These are phyloP conservation scores for Zizania palustris DNA, from an alignment of 202 grass and related monocot species.

Conservation along the genomic window DNA sequence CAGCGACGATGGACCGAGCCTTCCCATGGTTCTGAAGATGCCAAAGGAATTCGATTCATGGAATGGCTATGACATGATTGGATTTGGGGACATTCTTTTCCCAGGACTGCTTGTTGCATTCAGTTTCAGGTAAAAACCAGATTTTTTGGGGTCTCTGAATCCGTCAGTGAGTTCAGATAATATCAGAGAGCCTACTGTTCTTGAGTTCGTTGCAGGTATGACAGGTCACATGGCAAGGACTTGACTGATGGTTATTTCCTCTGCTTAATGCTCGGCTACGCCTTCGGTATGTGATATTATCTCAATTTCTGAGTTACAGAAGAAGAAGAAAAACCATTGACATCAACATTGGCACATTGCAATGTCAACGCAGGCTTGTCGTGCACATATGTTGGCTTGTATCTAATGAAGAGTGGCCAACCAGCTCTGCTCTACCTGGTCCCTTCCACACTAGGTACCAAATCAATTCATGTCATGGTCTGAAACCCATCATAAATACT, in stretches of 20 bases:
- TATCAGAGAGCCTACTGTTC: neutral
- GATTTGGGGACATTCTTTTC: conserved; percentile 97
- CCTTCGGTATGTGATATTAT: conserved; percentile 60
- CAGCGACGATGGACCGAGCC: conserved; percentile 68
- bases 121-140: conserved; percentile 66
- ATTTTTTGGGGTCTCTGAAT: neutral
- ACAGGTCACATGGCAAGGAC: conserved; percentile 70
- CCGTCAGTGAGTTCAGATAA: neutral
- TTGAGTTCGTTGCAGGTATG: conserved; percentile 70
- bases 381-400: conserved; percentile 81
- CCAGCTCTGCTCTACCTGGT: conserved; percentile 94
- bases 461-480: neutral
- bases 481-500: no score
- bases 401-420: conserved; percentile 89
- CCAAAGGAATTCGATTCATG: conserved; percentile 89
- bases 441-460: conserved; percentile 89
- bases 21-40: conserved; percentile 96
- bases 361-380: conserved; percentile 63
- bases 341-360: neutral
- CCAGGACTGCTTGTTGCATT: conserved; percentile 95
- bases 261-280: conserved; percentile 77
- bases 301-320: conserved; percentile 24
- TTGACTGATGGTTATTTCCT: conserved; percentile 78
- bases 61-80: conserved; percentile 96
- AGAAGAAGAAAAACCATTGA: neutral